phyloP scores from a whole-genome alignment of 2,329 filamentous ascomycete genomes.

The Neofusicoccum sp. region DNA sequence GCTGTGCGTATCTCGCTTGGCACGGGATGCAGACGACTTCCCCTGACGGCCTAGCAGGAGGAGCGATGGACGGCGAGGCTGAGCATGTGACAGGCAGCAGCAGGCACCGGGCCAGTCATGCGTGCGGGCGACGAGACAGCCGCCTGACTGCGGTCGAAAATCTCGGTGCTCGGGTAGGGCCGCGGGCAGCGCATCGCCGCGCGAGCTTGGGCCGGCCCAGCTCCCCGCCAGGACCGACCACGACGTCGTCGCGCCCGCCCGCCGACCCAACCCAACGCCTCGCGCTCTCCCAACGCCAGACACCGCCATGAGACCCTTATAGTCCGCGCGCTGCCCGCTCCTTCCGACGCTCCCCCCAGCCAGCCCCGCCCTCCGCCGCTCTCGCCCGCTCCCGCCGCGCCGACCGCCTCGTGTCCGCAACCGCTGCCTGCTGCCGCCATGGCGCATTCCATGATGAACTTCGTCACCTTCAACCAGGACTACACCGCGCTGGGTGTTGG shows the following conservation, averaged over 20 bases:
- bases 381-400: neutral
- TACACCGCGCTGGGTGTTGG: slow-evolving; percentile 95
- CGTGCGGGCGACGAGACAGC: neutral
- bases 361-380: neutral
- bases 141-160: neutral
- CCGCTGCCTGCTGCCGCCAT: slow-evolving; percentile 50
- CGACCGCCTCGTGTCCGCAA: neutral
- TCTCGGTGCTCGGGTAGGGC: neutral
- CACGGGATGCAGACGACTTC: neutral
- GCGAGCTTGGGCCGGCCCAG: neutral
- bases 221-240: slow-evolving; percentile 6
- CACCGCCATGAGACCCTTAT: slow-evolving; percentile 6
- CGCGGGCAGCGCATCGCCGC: neutral
- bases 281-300: neutral
- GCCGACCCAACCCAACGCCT: neutral
- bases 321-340: neutral
- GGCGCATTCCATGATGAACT: slow-evolving; percentile 69
- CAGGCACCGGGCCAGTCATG: neutral
- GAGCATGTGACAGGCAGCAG: neutral
- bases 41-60: neutral
- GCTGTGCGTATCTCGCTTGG: slow-evolving; percentile 8
- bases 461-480: slow-evolving; percentile 99
- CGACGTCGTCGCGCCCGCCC: too few species aligned
- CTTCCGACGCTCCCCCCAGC: neutral
- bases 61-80: neutral